Conservation (phyloP, 2,329 filamentous ascomycete genomes). For the Trichoderma asperellum region DNA sequence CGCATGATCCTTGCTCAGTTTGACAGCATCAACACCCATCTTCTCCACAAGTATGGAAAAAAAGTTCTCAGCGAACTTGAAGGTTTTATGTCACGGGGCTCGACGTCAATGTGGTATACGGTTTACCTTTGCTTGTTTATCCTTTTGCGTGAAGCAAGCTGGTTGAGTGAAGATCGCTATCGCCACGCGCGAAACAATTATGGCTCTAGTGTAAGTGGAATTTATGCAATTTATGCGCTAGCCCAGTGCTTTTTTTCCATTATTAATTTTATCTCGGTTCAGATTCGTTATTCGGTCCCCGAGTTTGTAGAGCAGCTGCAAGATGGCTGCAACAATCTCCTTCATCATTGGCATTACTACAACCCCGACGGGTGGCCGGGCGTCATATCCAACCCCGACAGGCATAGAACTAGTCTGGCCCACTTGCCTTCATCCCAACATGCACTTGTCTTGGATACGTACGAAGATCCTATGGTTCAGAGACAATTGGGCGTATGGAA, state of each 20-base stretch:
- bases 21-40: constrained; percentile 46
- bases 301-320: constrained; percentile 51
- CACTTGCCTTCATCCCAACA: constrained; percentile 41
- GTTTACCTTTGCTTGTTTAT: constrained; percentile 49
- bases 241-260: no score
- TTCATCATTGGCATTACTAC: constrained; percentile 57
- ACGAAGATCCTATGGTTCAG: constrained; percentile 32
- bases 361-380: constrained; percentile 42
- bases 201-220: constrained; percentile 34
- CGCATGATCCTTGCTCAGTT: constrained; percentile 53
- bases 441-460: constrained; percentile 41
- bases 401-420: constrained; percentile 37
- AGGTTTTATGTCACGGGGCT: constrained; percentile 41
- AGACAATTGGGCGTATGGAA: constrained; percentile 37
- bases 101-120: constrained; percentile 39
- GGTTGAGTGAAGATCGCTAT: constrained; percentile 46
- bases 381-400: constrained; percentile 36
- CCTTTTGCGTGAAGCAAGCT: constrained; percentile 48
- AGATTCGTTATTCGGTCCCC: constrained; percentile 47
- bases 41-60: constrained; percentile 43
- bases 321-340: constrained; percentile 50
- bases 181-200: constrained; percentile 48
- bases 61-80: constrained; percentile 44
- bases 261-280: background rate
- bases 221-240: background rate